Percentiles rank a stretch among this genome's conserved stretches.
phyloP scores from a whole-genome alignment of 345 rosid species.

The Sisymbrium altissimum region DNA sequence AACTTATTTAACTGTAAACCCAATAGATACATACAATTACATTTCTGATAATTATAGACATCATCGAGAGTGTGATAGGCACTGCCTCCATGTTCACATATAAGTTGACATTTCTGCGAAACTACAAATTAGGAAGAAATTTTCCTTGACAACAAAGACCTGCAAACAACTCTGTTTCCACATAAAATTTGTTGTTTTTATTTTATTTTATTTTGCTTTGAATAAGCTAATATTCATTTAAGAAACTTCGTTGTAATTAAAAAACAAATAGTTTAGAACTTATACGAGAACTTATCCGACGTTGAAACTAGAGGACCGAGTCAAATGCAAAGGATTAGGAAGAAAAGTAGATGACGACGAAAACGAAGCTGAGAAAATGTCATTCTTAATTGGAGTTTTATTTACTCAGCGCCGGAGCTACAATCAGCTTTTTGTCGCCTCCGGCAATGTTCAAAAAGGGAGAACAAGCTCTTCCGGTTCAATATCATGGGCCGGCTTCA shows the following conservation, averaged over 20 bases:
- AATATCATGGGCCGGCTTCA: not conserved
- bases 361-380: not conserved
- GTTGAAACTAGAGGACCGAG: constrained; percentile 18
- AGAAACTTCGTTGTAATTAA: constrained; percentile 8
- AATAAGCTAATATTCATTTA: not conserved
- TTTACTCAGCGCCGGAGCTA: constrained; percentile 3
- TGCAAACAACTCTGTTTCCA: constrained; percentile 31
- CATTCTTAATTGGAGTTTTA: not conserved
- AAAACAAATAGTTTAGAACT: not conserved
- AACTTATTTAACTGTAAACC: not conserved
- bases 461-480: not conserved
- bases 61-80: constrained; percentile 19
- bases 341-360: not conserved
- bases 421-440: not conserved
- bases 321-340: not conserved
- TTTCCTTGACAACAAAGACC: constrained; percentile 19
- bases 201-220: not conserved
- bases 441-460: not conserved
- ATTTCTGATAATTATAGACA: not conserved
- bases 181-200: constrained; percentile 22
- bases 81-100: constrained; percentile 22
- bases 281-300: constrained; percentile 1
- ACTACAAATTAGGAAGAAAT: not conserved
- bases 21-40: not conserved
- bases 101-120: constrained; percentile 18